These are phyloP conservation scores for Rhexocercosporidium sp. DNA, from an alignment of 2,329 filamentous ascomycete species.

Conservation along the genomic window DNA sequence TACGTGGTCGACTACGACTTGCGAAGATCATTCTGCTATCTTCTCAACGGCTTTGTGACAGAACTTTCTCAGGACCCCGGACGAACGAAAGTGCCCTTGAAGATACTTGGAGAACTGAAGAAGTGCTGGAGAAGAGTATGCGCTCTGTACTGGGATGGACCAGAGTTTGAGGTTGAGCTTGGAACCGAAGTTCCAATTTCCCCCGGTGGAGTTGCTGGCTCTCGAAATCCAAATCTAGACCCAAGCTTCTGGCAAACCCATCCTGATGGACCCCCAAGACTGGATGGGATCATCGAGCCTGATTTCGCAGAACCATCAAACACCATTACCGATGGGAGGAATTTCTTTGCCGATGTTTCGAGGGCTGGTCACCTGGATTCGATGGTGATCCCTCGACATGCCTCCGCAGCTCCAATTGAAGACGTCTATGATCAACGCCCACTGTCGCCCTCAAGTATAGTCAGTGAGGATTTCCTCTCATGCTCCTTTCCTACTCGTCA, in stretches of 20 bases:
- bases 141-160: conserved; percentile 83
- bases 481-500: conserved; percentile 65
- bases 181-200: conserved; percentile 70
- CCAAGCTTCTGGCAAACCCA: conserved; percentile 58
- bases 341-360: conserved; percentile 54
- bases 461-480: conserved; percentile 65
- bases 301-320: conserved; percentile 39
- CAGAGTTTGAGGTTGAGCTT: conserved; percentile 66
- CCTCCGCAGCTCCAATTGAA: conserved; percentile 9
- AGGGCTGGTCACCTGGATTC: conserved; percentile 55
- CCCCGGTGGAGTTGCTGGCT: conserved; percentile 75
- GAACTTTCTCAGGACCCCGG: conserved; percentile 54
- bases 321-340: conserved; percentile 39
- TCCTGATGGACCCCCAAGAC: conserved; percentile 49
- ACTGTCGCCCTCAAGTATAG: conserved; percentile 61
- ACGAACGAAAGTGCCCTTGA: conserved; percentile 64
- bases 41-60: conserved; percentile 72
- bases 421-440: conserved; percentile 41
- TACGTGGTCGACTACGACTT: conserved; percentile 80
- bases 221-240: conserved; percentile 59
- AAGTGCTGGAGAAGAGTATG: conserved; percentile 97
- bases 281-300: conserved; percentile 48
- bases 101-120: conserved; percentile 92
- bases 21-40: conserved; percentile 77
- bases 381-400: conserved; percentile 44